Evolutionary conservation across 75 land plant species (phyloP), one percentile per base, ranked within the genome.

Genomic region (Cunninghamia lanceolata): DNA sequence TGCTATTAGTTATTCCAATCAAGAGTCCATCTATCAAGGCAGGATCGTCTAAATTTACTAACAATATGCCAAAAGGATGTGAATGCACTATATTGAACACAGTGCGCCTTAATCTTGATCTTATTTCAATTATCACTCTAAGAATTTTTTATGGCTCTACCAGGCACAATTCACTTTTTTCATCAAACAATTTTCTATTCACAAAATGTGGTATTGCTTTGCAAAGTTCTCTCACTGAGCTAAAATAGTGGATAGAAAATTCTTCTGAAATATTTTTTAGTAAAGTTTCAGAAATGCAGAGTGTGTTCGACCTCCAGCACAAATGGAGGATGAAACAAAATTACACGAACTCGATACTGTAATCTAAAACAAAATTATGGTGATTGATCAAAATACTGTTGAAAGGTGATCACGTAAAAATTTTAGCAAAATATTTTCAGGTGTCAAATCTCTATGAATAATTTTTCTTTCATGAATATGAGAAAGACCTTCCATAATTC

Each of bases 161-260:
- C 38, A 90, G 32, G 46, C 10, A 52, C 19, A 90, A 35, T 71
- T 85, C 82, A 32, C 91, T 84, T 63, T 82, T 53, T 36, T 90
- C 87, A 50, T 85, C 71, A 25, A 90, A 71, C 9, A 63, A 10
- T 36, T 70, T 46, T 53, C 91, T 40, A 68, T 85, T 87, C 21
- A 90, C 89, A 28, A 90, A 90, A 85, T 90, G 87, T 17, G 91
- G 91, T 90, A 90, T 88, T 36, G 91, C 85, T 47, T 83, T 40
- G 83, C 90, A 90, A n/a, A 90, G 85, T 25, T 84, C 59, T 14
- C 66, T 84, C 10, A 78, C 90, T 36, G 90, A 85, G 85, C 87
- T 85, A 50, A 90, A 90, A 40, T 90, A 36, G 53, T 66, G 13
- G 45, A 54, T 25, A 89, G 80, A 34, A 90, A 30, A 28, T 43